These are phyloP conservation scores for Candolleomyces efflorescens DNA, from an alignment of 768 basidiomycete species.

Conservation along the genomic window DNA sequence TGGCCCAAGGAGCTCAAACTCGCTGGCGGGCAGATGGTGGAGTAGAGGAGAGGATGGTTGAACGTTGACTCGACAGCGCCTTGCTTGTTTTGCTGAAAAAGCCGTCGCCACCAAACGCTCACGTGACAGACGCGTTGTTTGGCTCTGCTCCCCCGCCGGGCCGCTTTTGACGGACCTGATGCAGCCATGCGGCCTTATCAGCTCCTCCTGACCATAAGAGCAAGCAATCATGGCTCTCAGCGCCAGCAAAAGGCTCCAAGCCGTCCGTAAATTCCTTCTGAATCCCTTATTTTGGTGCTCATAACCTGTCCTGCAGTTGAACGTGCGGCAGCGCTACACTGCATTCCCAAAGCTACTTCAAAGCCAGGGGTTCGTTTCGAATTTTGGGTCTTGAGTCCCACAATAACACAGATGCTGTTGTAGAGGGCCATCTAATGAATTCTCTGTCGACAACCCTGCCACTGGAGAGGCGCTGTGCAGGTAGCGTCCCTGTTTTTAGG, in stretches of 20 bases:
- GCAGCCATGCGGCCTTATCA: no score
- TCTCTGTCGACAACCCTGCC: conserved; percentile 63
- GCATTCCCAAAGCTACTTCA: neutral
- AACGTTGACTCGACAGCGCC: no score
- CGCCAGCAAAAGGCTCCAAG: conserved; percentile 2
- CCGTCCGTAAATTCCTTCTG: neutral
- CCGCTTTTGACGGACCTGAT: no score
- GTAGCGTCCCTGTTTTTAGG: conserved; percentile 26
- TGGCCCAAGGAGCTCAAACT: neutral
- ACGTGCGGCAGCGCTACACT: neutral
- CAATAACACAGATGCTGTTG: no score
- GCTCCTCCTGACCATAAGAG: neutral
- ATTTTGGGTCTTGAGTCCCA: no score
- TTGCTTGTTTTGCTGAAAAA: conserved; percentile 9
- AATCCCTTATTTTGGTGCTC: neutral
- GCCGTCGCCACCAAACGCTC: conserved; percentile 16
- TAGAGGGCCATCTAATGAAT: conserved; percentile 25
- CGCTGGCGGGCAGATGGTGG: conserved; percentile 10
- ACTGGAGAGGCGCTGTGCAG: conserved; percentile 54
- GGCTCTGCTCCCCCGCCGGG: conserved; percentile 12
- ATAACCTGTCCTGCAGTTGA: neutral
- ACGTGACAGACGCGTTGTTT: conserved; percentile 42
- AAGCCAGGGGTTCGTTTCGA: neutral
- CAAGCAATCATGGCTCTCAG: neutral
- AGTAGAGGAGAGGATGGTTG: conserved; percentile 13